phyloP scores from a whole-genome alignment of 139 green algal species.

The Parachlorella kessleri region DNA sequence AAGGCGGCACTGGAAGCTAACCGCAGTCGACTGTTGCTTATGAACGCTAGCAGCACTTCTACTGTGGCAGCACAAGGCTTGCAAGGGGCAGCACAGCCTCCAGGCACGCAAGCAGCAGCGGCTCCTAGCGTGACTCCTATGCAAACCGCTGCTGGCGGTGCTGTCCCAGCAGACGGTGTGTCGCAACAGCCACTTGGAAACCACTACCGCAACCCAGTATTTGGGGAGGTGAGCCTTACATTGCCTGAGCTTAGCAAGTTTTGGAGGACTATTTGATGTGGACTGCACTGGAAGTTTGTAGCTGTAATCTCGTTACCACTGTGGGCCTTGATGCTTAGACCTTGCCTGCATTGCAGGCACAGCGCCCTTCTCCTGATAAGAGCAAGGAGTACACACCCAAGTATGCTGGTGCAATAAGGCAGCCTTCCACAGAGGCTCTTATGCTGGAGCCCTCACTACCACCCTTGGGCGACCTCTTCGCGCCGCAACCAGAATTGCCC shows the following conservation, averaged over 20 bases:
- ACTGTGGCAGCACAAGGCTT: no score
- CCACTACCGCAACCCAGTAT: constrained; percentile 20
- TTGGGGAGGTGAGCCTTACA: constrained; percentile 30
- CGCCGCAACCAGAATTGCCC: background rate
- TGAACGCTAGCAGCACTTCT: constrained; percentile 6
- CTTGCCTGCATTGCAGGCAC: background rate
- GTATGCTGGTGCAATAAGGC: constrained; percentile 15
- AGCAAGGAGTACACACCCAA: constrained; percentile 26
- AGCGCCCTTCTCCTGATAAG: background rate
- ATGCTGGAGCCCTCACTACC: constrained; percentile 14
- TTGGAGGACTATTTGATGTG: no score
- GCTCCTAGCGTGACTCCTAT: no score
- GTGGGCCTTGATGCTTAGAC: no score
- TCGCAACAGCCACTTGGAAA: background rate
- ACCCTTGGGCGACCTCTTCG: constrained; percentile 43
- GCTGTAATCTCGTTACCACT: no score
- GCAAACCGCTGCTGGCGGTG: no score
- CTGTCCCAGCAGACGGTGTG: no score
- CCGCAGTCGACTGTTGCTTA: background rate
- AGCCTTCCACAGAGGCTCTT: constrained; percentile 11
- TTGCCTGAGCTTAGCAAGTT: no score
- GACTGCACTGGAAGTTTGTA: no score
- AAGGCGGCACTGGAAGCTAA: constrained; percentile 37
- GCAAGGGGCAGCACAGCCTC: constrained; percentile 1
- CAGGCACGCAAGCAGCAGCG: background rate